These are phyloP conservation scores for Chrysopogon serrulatus DNA, from an alignment of 176 grass and related monocot genomes.

Conservation along the genomic window DNA sequence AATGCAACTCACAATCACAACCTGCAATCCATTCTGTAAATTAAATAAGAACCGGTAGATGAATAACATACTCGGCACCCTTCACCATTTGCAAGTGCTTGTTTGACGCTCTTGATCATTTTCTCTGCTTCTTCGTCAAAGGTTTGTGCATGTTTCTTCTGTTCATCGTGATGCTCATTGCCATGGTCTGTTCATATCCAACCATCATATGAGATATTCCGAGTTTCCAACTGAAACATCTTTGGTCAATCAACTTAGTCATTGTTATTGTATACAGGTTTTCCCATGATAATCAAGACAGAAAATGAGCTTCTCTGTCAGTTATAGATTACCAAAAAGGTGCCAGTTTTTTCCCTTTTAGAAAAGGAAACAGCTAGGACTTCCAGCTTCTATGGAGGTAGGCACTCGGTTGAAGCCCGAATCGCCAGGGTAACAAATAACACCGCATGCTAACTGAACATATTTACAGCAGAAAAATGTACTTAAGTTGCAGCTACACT, in stretches of 20 bases:
- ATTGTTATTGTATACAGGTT: neutral
- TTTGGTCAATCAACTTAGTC: neutral
- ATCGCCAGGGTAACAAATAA: neutral
- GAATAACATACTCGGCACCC: slow-evolving; percentile 73
- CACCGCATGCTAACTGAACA: neutral
- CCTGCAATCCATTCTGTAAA: slow-evolving; percentile 9
- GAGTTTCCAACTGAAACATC: neutral
- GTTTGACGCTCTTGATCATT: slow-evolving; percentile 94
- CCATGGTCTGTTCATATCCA: slow-evolving; percentile 49
- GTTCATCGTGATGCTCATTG: slow-evolving; percentile 61
- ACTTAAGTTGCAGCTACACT: neutral
- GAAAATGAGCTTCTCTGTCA: neutral
- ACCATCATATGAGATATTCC: neutral
- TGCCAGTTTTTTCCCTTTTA: neutral
- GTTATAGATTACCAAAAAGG: slow-evolving; percentile 3
- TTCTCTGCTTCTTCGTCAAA: slow-evolving; percentile 83
- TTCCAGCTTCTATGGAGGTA: neutral
- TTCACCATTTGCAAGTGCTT: slow-evolving; percentile 87
- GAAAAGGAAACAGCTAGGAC: neutral
- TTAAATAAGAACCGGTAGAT: neutral
- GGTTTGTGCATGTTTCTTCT: slow-evolving; percentile 67
- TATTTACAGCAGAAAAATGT: slow-evolving; percentile 7
- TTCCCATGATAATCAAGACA: neutral
- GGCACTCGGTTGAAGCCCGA: neutral
- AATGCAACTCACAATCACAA: slow-evolving; percentile 3